Conservation (phyloP, 2,329 filamentous ascomycete species). For the Dryadomyces quercivorus region DNA sequence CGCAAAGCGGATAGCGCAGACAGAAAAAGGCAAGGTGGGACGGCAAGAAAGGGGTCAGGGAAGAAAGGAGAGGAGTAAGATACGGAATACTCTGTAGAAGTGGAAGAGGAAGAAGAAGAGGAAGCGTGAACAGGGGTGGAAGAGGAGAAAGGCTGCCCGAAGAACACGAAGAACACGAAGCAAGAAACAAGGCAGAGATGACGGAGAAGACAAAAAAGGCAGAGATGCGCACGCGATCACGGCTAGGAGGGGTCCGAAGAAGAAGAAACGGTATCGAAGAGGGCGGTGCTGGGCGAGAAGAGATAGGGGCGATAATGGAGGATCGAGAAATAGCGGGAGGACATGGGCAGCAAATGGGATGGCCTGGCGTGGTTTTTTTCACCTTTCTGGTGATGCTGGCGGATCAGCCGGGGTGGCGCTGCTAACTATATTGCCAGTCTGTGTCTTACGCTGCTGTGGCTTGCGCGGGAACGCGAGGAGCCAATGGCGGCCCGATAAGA, state of each 20-base stretch:
- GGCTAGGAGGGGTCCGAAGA: not conserved
- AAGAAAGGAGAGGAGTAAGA: not conserved
- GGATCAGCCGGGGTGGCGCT: not conserved
- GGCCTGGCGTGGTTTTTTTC: not conserved
- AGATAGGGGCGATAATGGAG: not conserved
- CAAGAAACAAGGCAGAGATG: constrained; percentile 1
- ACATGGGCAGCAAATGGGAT: not conserved
- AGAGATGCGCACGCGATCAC: not conserved
- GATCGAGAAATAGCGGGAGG: not conserved
- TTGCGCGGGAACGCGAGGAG: not conserved
- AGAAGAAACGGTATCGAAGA: not conserved
- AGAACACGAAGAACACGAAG: not conserved
- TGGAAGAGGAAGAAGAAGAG: constrained; percentile 1
- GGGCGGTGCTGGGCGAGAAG: not conserved
- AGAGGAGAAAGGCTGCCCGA: not conserved
- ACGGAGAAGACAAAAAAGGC: not conserved
- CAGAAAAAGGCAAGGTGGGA: not conserved
- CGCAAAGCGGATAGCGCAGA: not conserved
- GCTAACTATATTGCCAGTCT: no score
- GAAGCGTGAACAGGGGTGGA: not conserved
- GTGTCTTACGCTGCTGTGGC: not conserved
- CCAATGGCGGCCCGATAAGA: not conserved
- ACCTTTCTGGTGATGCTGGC: not conserved
- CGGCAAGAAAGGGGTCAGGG: not conserved
- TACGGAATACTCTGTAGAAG: no score